Base-by-base conservation (phyloP, 306 rosid species). In the Prunus mume region DNA sequence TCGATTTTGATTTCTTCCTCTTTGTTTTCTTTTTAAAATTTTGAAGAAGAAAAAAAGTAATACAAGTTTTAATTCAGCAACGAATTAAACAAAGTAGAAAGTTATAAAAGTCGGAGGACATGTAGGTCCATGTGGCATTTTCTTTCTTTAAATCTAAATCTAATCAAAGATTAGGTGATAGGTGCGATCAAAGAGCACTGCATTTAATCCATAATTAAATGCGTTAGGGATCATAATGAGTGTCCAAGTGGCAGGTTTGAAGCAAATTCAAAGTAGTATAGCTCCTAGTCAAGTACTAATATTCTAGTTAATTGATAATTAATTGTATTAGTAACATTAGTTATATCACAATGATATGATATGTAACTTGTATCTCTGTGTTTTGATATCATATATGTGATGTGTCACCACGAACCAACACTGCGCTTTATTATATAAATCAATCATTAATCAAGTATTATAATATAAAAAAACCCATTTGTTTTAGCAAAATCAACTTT, bases 101-200 rank as follows among this genome's bases (percentile, higher is more conserved):
- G 25, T 14, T 22, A 4, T 17, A 54, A 50, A 54, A 68, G 45
- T 9, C 30, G 38, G 6, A 47, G 65, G 73, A 75, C 69, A 60
- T 62, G 86, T 77, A 49, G 88, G 82, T 12, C 81, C 81, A 19
- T 3, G 32, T 4, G 49, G 51, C 38, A 51, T 76, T 60, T 45
- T 67, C 71, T 64, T 50, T 65, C 43, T 38, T 38, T 6, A 38
- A 4, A 18, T 19, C 20, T 6, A 38, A 4, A 18, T 19, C 20
- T 58, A 71, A 71, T 71, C 43, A 47, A 60, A 12, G 52, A 30
- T 24, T 58, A 9, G 68, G 76, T 58, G 71, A 74, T 58, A 13
- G 71, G 78, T 32, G 70, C 24, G 74, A 72, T 12, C 77, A 64
- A 69, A 74, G 49, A 34, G 55, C 57, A n/a, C 41, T 2, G 77